A percentile compares a stretch with the other conserved stretches of the same genome.
Evolutionary conservation across 1,284 basidiomycete genomes (phyloP).

Genomic region (Quambalaria eucalypti): DNA sequence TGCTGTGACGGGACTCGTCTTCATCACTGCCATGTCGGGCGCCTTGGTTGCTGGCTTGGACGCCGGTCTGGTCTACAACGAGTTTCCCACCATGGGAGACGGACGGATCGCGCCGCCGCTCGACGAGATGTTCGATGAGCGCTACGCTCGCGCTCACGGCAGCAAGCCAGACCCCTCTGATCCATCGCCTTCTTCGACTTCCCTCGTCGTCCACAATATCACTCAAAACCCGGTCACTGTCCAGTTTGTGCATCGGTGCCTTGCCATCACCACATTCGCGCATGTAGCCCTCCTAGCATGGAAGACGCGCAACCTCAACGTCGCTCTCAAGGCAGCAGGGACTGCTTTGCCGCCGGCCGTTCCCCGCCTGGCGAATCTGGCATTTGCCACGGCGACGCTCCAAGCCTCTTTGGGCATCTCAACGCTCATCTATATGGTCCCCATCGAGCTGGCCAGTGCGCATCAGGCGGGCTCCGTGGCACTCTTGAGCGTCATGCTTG

Average conservation of each 20-base stretch:
- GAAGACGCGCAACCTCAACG: slow-evolving; percentile 54
- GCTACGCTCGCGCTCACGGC: slow-evolving; percentile 52
- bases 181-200: background rate
- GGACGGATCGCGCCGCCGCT: slow-evolving; percentile 65
- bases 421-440: slow-evolving; percentile 87
- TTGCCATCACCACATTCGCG: slow-evolving; percentile 54
- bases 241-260: slow-evolving; percentile 87
- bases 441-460: slow-evolving; percentile 77
- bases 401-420: slow-evolving; percentile 84
- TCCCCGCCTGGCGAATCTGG: slow-evolving; percentile 57
- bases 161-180: slow-evolving; percentile 46
- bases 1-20: slow-evolving; percentile 27
- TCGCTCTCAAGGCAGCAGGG: slow-evolving; percentile 51
- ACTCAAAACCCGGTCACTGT: slow-evolving; percentile 96
- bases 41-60: slow-evolving; percentile 97
- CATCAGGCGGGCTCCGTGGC: slow-evolving; percentile 92
- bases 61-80: slow-evolving; percentile 91
- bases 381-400: slow-evolving; percentile 71
- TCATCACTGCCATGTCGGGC: slow-evolving; percentile 73
- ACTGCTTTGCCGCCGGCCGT: slow-evolving; percentile 62
- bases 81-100: slow-evolving; percentile 95
- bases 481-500: slow-evolving; percentile 74
- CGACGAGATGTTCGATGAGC: slow-evolving; percentile 63
- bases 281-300: slow-evolving; percentile 13
- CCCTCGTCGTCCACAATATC: slow-evolving; percentile 68